phyloP scores from a whole-genome alignment of 202 grass and related monocot species.

The Panicum hallii region DNA sequence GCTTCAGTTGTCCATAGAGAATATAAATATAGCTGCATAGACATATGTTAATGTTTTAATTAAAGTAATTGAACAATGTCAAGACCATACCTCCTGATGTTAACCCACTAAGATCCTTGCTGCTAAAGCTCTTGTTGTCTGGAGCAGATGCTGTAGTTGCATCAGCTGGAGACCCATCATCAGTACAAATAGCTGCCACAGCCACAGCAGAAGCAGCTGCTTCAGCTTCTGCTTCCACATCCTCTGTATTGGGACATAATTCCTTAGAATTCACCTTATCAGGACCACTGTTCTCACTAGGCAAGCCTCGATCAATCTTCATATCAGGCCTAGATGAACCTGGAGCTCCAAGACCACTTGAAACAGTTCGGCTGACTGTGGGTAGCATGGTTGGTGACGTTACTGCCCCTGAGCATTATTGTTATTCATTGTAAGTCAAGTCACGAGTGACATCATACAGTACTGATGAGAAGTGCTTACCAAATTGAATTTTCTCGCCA shows the following conservation, averaged over 20 bases:
- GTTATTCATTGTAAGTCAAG: slow-evolving; percentile 45
- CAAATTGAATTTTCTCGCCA: slow-evolving; percentile 96
- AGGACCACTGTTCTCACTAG: slow-evolving; percentile 47
- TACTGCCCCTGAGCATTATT: slow-evolving; percentile 72
- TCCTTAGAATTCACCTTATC: slow-evolving; percentile 47
- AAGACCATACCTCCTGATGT: slow-evolving; percentile 70
- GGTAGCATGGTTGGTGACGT: slow-evolving; percentile 79
- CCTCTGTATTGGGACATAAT: slow-evolving; percentile 55
- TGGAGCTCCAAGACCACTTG: slow-evolving; percentile 79
- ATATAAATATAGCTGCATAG: slow-evolving; percentile 43
- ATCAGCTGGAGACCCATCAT: slow-evolving; percentile 72
- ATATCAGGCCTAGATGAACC: slow-evolving; percentile 74
- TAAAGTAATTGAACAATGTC: slow-evolving; percentile 30
- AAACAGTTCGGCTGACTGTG: slow-evolving; percentile 65
- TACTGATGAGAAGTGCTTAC: slow-evolving; percentile 58
- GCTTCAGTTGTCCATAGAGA: slow-evolving; percentile 48
- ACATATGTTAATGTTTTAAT: slow-evolving; percentile 17
- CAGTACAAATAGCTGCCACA: slow-evolving; percentile 87
- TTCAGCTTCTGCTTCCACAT: slow-evolving; percentile 82
- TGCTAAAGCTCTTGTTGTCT: slow-evolving; percentile 69
- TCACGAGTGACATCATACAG: slow-evolving; percentile 1
- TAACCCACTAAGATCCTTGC: slow-evolving; percentile 57
- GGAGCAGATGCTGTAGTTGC: slow-evolving; percentile 51
- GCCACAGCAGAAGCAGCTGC: slow-evolving; percentile 96
- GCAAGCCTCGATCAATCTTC: slow-evolving; percentile 60